A percentile compares a stretch with the other conserved stretches of the same genome.
These are phyloP conservation scores for Nannizziopsis barbatae DNA, from an alignment of 2,329 filamentous ascomycete species.

Conservation along the genomic window DNA sequence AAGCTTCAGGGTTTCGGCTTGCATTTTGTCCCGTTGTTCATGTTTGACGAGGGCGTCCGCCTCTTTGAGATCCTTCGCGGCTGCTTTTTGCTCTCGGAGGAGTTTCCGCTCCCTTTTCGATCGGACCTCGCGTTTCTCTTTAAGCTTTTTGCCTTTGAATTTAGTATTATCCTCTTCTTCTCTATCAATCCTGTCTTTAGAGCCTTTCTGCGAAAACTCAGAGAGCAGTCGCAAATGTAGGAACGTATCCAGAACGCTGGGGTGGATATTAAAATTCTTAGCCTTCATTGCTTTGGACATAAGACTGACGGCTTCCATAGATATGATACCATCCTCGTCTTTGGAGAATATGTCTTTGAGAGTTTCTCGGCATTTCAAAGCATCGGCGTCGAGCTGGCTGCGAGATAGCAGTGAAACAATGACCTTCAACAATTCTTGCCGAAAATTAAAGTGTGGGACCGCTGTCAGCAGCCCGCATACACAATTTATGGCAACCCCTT, in stretches of 20 bases:
- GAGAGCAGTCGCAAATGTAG: conserved; percentile 77
- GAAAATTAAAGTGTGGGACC: conserved; percentile 96
- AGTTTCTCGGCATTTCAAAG: conserved; percentile 63
- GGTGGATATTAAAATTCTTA: conserved; percentile 69
- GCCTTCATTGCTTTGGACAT: conserved; percentile 93
- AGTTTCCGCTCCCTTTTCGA: conserved; percentile 80
- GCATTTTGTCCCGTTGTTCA: conserved; percentile 86
- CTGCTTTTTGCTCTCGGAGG: conserved; percentile 69
- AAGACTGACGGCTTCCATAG: conserved; percentile 73
- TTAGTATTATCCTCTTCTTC: conserved; percentile 36
- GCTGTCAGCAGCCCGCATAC: conserved; percentile 67
- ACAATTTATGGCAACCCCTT: conserved; percentile 71
- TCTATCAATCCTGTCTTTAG: conserved; percentile 62
- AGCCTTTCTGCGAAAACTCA: conserved; percentile 77
- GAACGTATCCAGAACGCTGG: conserved; percentile 80
- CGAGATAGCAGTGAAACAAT: conserved; percentile 71
- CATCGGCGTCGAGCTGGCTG: conserved; percentile 60
- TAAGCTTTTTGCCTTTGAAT: conserved; percentile 47
- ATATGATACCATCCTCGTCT: conserved; percentile 81
- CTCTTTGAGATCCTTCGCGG: conserved; percentile 87
- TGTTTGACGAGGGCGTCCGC: conserved; percentile 85
- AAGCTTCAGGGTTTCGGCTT: conserved; percentile 88
- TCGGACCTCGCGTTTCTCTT: conserved; percentile 70
- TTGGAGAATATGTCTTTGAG: conserved; percentile 71
- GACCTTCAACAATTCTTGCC: conserved; percentile 75